A percentile compares a stretch with the other conserved stretches of the same genome.
phyloP scores from a whole-genome alignment of 2,329 filamentous ascomycete species.

The Hymenoscyphus fraxineus region DNA sequence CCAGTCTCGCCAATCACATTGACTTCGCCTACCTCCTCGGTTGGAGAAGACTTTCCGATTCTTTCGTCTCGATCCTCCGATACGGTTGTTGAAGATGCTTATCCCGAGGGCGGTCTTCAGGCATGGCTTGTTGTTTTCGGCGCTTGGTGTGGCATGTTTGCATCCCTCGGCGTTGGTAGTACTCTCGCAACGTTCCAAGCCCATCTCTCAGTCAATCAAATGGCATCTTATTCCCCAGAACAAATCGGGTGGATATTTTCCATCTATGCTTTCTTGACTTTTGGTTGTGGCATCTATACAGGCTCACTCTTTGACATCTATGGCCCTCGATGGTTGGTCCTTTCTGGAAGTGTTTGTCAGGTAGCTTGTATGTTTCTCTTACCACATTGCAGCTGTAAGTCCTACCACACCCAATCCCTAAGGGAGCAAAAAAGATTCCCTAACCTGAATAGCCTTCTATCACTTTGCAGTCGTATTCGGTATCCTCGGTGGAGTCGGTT shows the following conservation, averaged over 20 bases:
- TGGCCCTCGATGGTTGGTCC: constrained; percentile 47
- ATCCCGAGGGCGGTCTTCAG: constrained; percentile 62
- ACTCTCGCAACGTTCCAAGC: constrained; percentile 59
- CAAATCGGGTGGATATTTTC: constrained; percentile 56
- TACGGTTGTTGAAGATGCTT: constrained; percentile 37
- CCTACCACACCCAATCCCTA: neutral
- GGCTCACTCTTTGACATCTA: constrained; percentile 68
- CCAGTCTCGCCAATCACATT: too few relatives aligned
- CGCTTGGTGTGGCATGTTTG: constrained; percentile 58
- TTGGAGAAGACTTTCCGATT: too few relatives aligned
- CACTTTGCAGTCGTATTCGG: constrained; percentile 66
- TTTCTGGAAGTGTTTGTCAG: constrained; percentile 30
- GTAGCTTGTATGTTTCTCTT: constrained; percentile 44
- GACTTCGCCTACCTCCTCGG: too few relatives aligned
- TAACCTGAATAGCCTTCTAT: constrained; percentile 49
- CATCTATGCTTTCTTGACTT: constrained; percentile 63
- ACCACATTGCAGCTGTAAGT: constrained; percentile 52
- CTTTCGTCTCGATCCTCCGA: constrained; percentile 11
- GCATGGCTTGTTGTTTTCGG: constrained; percentile 66
- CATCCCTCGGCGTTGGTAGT: constrained; percentile 61
- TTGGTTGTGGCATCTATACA: constrained; percentile 64
- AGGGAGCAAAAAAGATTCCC: constrained; percentile 4
- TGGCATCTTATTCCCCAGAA: constrained; percentile 53
- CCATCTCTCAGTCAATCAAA: constrained; percentile 58
- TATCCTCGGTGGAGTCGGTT: constrained; percentile 58